phyloP scores from a whole-genome alignment of 1,284 basidiomycete species.

The Fereydounia khargensis region DNA sequence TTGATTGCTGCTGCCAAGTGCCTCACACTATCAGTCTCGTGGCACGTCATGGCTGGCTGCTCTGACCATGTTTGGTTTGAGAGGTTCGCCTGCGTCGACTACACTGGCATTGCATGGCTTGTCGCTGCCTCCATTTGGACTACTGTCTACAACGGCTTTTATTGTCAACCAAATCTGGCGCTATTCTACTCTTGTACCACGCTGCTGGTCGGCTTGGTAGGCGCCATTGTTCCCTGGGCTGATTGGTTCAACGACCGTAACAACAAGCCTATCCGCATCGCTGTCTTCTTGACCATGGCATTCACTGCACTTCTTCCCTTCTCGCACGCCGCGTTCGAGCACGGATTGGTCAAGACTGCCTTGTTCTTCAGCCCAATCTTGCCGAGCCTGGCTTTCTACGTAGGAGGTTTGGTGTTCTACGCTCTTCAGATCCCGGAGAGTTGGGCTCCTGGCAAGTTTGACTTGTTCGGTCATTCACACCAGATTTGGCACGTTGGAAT shows the following conservation, averaged over 20 bases:
- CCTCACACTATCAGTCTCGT: conserved; percentile 46
- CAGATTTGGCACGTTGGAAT: conserved; percentile 56
- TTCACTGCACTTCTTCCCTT: conserved; percentile 50
- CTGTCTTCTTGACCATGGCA: conserved; percentile 51
- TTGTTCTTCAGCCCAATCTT: conserved; percentile 50
- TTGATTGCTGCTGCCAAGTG: conserved; percentile 55
- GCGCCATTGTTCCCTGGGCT: conserved; percentile 53
- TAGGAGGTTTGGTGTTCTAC: conserved; percentile 50
- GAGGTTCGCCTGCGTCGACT: conserved; percentile 55
- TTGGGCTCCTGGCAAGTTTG: conserved; percentile 48
- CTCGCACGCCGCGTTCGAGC: conserved; percentile 47
- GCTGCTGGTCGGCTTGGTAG: conserved; percentile 41
- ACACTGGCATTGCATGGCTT: conserved; percentile 55
- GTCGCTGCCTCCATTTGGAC: conserved; percentile 54
- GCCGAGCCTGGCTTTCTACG: conserved; percentile 45
- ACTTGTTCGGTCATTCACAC: conserved; percentile 52
- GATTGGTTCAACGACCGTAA: conserved; percentile 52
- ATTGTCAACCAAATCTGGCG: conserved; percentile 55
- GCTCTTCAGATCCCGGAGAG: conserved; percentile 52
- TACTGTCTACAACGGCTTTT: conserved; percentile 55
- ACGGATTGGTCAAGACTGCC: conserved; percentile 42
- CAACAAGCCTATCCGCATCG: conserved; percentile 48
- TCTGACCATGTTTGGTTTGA: conserved; percentile 50
- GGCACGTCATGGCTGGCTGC: conserved; percentile 57
- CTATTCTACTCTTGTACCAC: conserved; percentile 48